Conservation (phyloP, 2,329 filamentous ascomycete genomes). For the Cyphellophora attinorum region DNA sequence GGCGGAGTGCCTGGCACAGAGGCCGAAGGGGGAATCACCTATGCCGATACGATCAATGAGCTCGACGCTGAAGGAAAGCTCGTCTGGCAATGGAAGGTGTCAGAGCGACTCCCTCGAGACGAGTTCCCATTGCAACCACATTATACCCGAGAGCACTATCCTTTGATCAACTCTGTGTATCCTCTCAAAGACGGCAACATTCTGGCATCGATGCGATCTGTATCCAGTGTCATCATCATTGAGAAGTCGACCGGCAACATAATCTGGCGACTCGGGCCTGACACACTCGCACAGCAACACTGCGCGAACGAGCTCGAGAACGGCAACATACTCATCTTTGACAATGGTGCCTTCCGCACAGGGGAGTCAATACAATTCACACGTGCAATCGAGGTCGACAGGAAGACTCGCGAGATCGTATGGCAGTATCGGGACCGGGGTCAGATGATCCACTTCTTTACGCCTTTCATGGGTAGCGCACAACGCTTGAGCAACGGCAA, state of each 20-base stretch:
- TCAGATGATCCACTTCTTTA: conserved; percentile 32
- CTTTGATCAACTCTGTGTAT: conserved; percentile 35
- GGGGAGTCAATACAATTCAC: conserved; percentile 32
- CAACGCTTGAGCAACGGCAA: conserved; percentile 33
- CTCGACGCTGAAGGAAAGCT: conserved; percentile 29
- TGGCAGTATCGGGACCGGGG: conserved; percentile 35
- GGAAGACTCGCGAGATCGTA: conserved; percentile 28
- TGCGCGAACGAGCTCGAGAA: conserved; percentile 32
- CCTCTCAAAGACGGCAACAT: conserved; percentile 32
- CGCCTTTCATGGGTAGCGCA: conserved; percentile 38
- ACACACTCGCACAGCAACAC: conserved; percentile 35
- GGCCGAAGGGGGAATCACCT: conserved; percentile 25
- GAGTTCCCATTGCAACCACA: conserved; percentile 31
- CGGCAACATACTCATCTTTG: conserved; percentile 36
- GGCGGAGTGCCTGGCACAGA: conserved; percentile 34
- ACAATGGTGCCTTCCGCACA: conserved; percentile 35
- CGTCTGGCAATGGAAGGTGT: conserved; percentile 35
- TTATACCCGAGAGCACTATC: conserved; percentile 34
- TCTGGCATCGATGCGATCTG: conserved; percentile 32
- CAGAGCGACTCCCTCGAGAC: conserved; percentile 29
- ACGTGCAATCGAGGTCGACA: conserved; percentile 32
- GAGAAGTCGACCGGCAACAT: conserved; percentile 29
- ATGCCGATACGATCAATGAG: conserved; percentile 35
- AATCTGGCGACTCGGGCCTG: conserved; percentile 32
- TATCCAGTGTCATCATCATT: conserved; percentile 35